phyloP scores from a whole-genome alignment of 495 filamentous ascomycete species.

The Penicillium pulvis region DNA sequence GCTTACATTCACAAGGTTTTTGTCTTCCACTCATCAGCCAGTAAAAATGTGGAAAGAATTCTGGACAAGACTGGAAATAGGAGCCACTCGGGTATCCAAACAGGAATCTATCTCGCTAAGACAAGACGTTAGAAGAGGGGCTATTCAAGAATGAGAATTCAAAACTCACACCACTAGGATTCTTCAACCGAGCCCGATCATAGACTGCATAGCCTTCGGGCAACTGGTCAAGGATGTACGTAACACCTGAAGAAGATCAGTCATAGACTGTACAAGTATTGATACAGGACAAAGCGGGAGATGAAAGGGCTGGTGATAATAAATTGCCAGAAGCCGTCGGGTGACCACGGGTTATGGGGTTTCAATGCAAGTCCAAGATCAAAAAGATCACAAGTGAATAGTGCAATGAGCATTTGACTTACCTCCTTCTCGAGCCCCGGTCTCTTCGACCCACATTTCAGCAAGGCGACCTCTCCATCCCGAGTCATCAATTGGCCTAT shows the following conservation, averaged over 20 bases:
- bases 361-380: not conserved
- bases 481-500: conserved; percentile 23
- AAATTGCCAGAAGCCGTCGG: not conserved
- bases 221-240: conserved; percentile 53
- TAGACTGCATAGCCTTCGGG: conserved; percentile 57
- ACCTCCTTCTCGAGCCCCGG: conserved; percentile 36
- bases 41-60: conserved; percentile 61
- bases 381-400: not conserved
- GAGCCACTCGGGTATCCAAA: conserved; percentile 57
- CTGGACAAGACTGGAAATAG: conserved; percentile 51
- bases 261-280: conserved; percentile 6
- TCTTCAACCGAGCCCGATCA: conserved; percentile 39
- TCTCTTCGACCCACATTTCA: conserved; percentile 39
- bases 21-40: conserved; percentile 53
- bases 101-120: conserved; percentile 52
- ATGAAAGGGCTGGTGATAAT: not conserved
- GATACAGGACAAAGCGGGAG: too few relatives aligned
- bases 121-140: not conserved
- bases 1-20: conserved; percentile 38
- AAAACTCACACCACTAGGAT: conserved; percentile 35
- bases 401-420: conserved; percentile 9
- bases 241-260: conserved; percentile 34
- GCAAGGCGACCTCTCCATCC: conserved; percentile 38
- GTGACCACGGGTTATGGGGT: not conserved
- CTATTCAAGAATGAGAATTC: not conserved